phyloP scores from a whole-genome alignment of 2,329 filamentous ascomycete genomes.

The Coniochaeta sp. region DNA sequence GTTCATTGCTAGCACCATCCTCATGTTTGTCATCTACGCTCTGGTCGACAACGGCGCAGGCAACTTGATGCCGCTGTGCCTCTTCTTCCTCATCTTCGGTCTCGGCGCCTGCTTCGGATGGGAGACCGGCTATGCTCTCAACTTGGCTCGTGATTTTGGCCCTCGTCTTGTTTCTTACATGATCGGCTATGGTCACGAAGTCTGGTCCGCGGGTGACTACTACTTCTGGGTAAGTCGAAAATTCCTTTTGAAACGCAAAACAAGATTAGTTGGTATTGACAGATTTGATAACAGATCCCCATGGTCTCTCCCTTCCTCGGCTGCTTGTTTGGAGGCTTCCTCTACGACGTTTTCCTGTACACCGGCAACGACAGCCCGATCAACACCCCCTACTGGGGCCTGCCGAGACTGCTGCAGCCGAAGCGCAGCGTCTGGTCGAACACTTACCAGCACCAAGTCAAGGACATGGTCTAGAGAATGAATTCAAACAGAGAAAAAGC shows the following conservation, averaged over 20 bases:
- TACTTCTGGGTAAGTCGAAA: slow-evolving; percentile 58
- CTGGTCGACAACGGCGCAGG: slow-evolving; percentile 56
- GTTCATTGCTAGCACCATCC: slow-evolving; percentile 57
- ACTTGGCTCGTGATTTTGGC: slow-evolving; percentile 60
- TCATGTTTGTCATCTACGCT: slow-evolving; percentile 67
- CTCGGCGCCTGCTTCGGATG: slow-evolving; percentile 67
- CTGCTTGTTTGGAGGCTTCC: slow-evolving; percentile 52
- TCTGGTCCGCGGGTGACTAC: slow-evolving; percentile 60
- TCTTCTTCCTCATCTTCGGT: slow-evolving; percentile 51
- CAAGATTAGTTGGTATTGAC: slow-evolving; percentile 1
- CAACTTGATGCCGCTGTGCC: slow-evolving; percentile 42
- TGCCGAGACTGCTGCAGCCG: slow-evolving; percentile 40
- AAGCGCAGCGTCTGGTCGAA: slow-evolving; percentile 24
- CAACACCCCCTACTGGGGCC: slow-evolving; percentile 58
- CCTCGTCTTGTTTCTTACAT: slow-evolving; percentile 21
- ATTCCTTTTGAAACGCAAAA: background rate
- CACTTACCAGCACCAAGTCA: slow-evolving; percentile 22
- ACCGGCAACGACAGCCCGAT: slow-evolving; percentile 58
- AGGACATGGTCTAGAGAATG: slow-evolving; percentile 15
- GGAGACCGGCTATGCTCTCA: slow-evolving; percentile 72
- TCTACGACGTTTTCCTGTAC: slow-evolving; percentile 63
- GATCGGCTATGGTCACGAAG: slow-evolving; percentile 53
- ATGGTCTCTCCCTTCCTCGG: slow-evolving; percentile 66
- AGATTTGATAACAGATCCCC: slow-evolving; percentile 43
- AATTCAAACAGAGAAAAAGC: background rate